These are phyloP conservation scores for Mollisia scopiformis DNA, from an alignment of 2,329 filamentous ascomycete genomes.

Conservation along the genomic window DNA sequence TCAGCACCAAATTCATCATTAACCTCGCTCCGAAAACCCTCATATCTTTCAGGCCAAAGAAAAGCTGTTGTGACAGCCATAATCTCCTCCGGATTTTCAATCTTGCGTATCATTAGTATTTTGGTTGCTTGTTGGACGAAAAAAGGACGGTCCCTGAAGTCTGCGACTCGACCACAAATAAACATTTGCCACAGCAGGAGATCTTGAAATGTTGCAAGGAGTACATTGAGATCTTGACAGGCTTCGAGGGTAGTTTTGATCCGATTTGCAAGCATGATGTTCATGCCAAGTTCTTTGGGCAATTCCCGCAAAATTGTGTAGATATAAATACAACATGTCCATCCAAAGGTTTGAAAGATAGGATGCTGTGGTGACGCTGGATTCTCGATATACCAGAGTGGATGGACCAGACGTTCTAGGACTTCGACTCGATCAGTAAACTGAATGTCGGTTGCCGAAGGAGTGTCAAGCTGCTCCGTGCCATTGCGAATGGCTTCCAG, in stretches of 20 bases:
- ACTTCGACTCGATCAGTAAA: constrained; percentile 29
- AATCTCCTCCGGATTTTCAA: constrained; percentile 19
- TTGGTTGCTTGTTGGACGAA: constrained; percentile 26
- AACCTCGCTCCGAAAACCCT: no score
- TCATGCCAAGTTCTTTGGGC: constrained; percentile 24
- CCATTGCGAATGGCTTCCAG: constrained; percentile 19
- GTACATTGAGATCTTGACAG: constrained; percentile 25
- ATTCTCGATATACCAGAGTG: constrained; percentile 25
- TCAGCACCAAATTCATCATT: no score
- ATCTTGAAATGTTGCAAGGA: constrained; percentile 29
- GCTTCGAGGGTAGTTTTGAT: constrained; percentile 20
- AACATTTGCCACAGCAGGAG: constrained; percentile 31
- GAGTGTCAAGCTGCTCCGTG: constrained; percentile 15
- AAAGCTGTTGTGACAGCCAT: constrained; percentile 18
- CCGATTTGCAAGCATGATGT: constrained; percentile 22
- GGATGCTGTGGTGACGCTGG: constrained; percentile 17
- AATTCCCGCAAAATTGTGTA: constrained; percentile 24
- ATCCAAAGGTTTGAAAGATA: constrained; percentile 27
- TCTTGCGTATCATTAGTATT: constrained; percentile 22
- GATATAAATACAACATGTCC: constrained; percentile 28
- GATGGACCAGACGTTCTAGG: constrained; percentile 25
- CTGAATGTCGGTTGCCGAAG: constrained; percentile 18
- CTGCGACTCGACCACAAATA: constrained; percentile 25
- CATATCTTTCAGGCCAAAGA: constrained; percentile 26
- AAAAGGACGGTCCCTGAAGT: constrained; percentile 21